A percentile compares a stretch with the other conserved stretches of the same genome.
Conservation (phyloP, 1,284 basidiomycete genomes). For the Heterobasidion annosum region DNA sequence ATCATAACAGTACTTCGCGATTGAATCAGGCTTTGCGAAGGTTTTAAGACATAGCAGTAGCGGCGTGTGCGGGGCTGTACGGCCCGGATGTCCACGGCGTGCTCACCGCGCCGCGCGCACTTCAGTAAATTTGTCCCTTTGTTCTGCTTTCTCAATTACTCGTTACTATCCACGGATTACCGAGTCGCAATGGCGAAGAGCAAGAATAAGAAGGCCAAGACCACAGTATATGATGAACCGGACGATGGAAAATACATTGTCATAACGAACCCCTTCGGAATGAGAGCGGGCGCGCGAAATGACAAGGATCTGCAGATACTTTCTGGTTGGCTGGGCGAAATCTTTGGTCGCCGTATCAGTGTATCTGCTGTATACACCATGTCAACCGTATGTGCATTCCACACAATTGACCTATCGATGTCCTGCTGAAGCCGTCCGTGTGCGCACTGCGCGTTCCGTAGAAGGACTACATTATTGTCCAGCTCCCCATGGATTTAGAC, state of each 20-base stretch:
- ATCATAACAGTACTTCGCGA: too few relatives aligned
- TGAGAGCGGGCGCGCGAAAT: slow-evolving; percentile 2
- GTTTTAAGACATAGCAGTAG: too few relatives aligned
- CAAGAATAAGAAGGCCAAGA: slow-evolving; percentile 1
- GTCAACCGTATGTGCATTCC: slow-evolving; percentile 9
- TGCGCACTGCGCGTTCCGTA: neutral
- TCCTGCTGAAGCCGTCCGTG: neutral
- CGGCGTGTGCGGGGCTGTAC: too few relatives aligned
- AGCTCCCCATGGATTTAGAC: neutral
- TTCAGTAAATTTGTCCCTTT: too few relatives aligned
- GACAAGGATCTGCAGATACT: slow-evolving; percentile 4
- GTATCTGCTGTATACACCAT: slow-evolving; percentile 9
- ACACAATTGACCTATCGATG: too few relatives aligned
- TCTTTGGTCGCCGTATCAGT: slow-evolving; percentile 3
- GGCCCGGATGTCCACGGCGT: too few relatives aligned
- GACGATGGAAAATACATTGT: slow-evolving; percentile 6
- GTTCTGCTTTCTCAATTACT: too few relatives aligned
- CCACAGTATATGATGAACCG: slow-evolving; percentile 4
- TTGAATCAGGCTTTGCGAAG: too few relatives aligned
- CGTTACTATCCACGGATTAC: too few relatives aligned
- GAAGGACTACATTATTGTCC: slow-evolving; percentile 1
- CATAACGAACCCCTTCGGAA: slow-evolving; percentile 8
- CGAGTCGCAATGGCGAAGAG: neutral
- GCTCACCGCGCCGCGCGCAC: too few relatives aligned
- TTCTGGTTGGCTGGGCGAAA: slow-evolving; percentile 8